Evolutionary conservation across 441 rosid genomes (phyloP).

Genomic region (Francoa sonchifolia): DNA sequence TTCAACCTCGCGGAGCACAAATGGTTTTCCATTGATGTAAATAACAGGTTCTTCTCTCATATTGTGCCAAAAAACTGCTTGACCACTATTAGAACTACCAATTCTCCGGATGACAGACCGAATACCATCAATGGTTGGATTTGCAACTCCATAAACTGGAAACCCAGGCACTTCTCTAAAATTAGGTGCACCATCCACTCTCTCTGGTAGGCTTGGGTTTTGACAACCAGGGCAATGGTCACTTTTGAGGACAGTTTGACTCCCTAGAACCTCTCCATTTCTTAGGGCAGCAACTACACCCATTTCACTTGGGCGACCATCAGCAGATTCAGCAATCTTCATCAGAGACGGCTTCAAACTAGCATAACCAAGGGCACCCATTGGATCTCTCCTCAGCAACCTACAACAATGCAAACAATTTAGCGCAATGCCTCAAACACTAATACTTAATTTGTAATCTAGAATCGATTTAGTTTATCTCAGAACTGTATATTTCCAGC

Average conservation of each 20-base stretch:
- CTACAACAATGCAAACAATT: slow-evolving; percentile 28
- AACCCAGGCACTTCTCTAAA: slow-evolving; percentile 96
- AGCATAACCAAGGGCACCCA: slow-evolving; percentile 98
- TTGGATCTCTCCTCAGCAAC: slow-evolving; percentile 94
- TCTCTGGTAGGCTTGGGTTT: slow-evolving; percentile 63
- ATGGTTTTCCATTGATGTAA: slow-evolving; percentile 93
- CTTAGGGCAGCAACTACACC: slow-evolving; percentile 86
- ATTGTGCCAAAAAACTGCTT: slow-evolving; percentile 91
- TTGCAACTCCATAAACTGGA: slow-evolving; percentile 98
- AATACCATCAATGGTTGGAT: slow-evolving; percentile 95
- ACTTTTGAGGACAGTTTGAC: slow-evolving; percentile 95
- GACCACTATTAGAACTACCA: slow-evolving; percentile 70
- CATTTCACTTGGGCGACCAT: slow-evolving; percentile 90
- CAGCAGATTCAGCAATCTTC: slow-evolving; percentile 77
- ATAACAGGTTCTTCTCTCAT: slow-evolving; percentile 99
- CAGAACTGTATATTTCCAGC: no score
- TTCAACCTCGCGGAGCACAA: slow-evolving; percentile 97
- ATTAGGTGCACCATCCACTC: slow-evolving; percentile 98
- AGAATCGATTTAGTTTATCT: no score
- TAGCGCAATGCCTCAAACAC: not conserved
- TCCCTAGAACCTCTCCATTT: slow-evolving; percentile 93
- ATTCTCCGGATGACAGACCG: slow-evolving; percentile 74
- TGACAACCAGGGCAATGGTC: slow-evolving; percentile 99
- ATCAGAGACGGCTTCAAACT: slow-evolving; percentile 54
- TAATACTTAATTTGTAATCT: not conserved